Percentiles rank a stretch among this genome's conserved stretches.
Conservation (phyloP, 257 asterid species). For the Solanum raphanifolium region DNA sequence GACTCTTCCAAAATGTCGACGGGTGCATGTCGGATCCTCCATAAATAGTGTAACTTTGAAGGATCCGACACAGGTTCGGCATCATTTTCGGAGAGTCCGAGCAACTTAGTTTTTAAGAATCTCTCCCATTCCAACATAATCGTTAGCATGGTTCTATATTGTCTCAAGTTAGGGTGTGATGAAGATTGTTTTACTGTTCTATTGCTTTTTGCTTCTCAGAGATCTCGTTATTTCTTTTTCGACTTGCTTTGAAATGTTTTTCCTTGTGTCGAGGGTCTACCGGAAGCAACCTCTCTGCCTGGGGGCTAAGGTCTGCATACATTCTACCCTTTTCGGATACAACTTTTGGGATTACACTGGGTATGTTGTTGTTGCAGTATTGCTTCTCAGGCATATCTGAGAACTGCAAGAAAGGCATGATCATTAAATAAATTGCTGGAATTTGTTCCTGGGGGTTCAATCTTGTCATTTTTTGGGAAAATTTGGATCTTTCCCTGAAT, state of each 20-base stretch:
- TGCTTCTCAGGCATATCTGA: not conserved
- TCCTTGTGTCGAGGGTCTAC: too few species aligned
- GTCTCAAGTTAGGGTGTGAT: not conserved
- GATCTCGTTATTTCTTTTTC: not conserved
- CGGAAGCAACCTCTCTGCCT: too few species aligned
- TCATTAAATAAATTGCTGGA: not conserved
- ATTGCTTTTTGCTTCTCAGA: not conserved
- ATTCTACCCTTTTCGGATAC: not conserved
- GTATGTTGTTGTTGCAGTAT: not conserved
- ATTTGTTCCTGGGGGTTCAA: not conserved
- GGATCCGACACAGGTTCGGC: too few species aligned
- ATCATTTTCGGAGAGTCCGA: too few species aligned
- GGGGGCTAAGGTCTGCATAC: too few species aligned
- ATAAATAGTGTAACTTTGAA: too few species aligned
- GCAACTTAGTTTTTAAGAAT: too few species aligned
- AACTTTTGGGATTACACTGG: not conserved
- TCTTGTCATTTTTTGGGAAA: not conserved
- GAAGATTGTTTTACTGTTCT: not conserved
- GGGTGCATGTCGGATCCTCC: too few species aligned
- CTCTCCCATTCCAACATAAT: not conserved
- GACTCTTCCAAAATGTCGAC: too few species aligned
- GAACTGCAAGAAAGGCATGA: not conserved
- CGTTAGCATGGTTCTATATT: too few species aligned
- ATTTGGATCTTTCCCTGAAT: not conserved
- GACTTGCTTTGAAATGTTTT: not conserved